phyloP scores from a whole-genome alignment of 2,329 filamentous ascomycete species.

The Verticillium zaregamsianum region DNA sequence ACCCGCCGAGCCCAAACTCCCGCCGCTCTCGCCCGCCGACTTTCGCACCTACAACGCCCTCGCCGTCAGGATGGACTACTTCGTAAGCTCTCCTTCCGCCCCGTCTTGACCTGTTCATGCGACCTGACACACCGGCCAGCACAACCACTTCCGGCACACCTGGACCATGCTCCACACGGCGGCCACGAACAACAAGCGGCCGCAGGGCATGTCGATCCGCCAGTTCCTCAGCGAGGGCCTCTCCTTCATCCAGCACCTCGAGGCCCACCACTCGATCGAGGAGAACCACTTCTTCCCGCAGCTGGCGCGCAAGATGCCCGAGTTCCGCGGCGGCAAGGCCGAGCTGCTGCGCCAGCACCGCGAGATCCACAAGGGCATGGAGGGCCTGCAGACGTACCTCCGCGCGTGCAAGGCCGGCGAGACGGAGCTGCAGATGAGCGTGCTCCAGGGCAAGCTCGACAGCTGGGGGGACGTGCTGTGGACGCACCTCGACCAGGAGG shows the following conservation, averaged over 20 bases:
- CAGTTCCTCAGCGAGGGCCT: constrained; percentile 66
- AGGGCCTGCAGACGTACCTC: constrained; percentile 63
- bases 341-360: constrained; percentile 71
- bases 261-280: constrained; percentile 77
- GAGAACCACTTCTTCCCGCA: constrained; percentile 77
- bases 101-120: background rate
- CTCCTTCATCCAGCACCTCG: constrained; percentile 67
- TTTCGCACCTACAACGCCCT: constrained; percentile 69
- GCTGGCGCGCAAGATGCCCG: constrained; percentile 73
- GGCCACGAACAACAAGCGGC: constrained; percentile 54
- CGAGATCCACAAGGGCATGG: constrained; percentile 73
- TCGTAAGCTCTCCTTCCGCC: constrained; percentile 41
- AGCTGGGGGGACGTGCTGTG: constrained; percentile 74
- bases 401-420: constrained; percentile 58
- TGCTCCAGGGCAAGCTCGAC: constrained; percentile 71
- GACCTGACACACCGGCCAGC: constrained; percentile 39
- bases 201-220: constrained; percentile 59
- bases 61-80: constrained; percentile 71
- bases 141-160: constrained; percentile 69
- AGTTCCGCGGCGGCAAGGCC: constrained; percentile 53
- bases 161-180: constrained; percentile 71
- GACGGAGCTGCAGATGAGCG: constrained; percentile 48
- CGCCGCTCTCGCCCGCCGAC: constrained; percentile 61
- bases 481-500: constrained; percentile 82
- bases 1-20: constrained; percentile 30